phyloP scores from a whole-genome alignment of 2,329 filamentous ascomycete genomes.

The Botryotinia calthae region DNA sequence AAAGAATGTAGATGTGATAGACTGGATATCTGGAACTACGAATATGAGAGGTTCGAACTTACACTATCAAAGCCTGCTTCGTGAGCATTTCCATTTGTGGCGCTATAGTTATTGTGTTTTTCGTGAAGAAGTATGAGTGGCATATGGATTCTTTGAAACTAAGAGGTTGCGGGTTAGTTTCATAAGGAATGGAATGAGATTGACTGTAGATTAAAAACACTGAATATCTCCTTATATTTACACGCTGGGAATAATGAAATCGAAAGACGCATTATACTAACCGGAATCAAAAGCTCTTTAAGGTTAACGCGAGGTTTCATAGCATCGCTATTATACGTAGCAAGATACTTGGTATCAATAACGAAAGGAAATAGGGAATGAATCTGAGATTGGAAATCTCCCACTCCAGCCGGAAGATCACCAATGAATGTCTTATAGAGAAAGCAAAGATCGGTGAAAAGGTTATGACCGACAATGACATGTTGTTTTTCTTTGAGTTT shows the following conservation, averaged over 20 bases:
- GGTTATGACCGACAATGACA: slow-evolving; percentile 61
- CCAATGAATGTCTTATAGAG: slow-evolving; percentile 62
- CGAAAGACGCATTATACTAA: not conserved
- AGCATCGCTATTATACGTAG: slow-evolving; percentile 36
- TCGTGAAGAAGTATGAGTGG: slow-evolving; percentile 44
- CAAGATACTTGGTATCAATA: slow-evolving; percentile 61
- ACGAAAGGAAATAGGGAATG: slow-evolving; percentile 49
- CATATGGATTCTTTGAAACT: slow-evolving; percentile 41
- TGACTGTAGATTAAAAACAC: not conserved
- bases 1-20: too few species aligned
- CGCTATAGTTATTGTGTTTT: slow-evolving; percentile 36
- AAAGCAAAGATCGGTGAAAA: slow-evolving; percentile 63
- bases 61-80: slow-evolving; percentile 61
- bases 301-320: slow-evolving; percentile 47
- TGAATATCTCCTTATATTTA: not conserved
- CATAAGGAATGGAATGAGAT: not conserved
- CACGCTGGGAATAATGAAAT: not conserved
- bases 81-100: slow-evolving; percentile 41
- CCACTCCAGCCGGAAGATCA: slow-evolving; percentile 50
- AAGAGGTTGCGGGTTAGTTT: not conserved
- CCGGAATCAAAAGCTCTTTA: slow-evolving; percentile 46
- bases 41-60: not conserved
- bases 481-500: slow-evolving; percentile 36
- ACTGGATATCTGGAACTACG: too few species aligned
- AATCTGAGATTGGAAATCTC: slow-evolving; percentile 51